A percentile compares a stretch with the other conserved stretches of the same genome.
Evolutionary conservation across 495 filamentous ascomycete species (phyloP).

Genomic region (Tuber calosporum): DNA sequence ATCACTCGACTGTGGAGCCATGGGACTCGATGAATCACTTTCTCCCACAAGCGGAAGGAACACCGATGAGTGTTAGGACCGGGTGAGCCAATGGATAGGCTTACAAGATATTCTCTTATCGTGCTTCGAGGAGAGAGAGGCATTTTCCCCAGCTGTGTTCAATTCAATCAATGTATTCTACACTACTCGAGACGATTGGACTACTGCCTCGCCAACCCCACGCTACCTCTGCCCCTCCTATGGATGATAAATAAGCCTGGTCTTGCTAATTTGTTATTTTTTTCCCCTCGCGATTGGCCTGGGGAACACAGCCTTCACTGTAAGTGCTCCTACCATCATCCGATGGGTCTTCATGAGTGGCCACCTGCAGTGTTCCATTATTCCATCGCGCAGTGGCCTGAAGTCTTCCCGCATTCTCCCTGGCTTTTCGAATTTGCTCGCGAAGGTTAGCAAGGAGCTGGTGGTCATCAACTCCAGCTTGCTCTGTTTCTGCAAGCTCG

Average conservation of each 20-base stretch:
- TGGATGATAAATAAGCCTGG: background rate
- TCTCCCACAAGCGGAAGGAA: background rate
- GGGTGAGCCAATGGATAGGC: background rate
- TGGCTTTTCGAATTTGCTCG: slow-evolving; percentile 15
- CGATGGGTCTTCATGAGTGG: background rate
- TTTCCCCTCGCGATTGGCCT: background rate
- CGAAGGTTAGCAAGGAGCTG: slow-evolving; percentile 8
- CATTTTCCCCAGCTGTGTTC: background rate
- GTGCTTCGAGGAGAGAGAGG: background rate
- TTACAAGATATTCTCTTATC: background rate
- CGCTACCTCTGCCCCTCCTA: background rate
- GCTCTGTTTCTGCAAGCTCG: slow-evolving; percentile 2
- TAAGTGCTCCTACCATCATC: background rate
- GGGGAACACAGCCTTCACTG: background rate
- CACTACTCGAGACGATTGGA: background rate
- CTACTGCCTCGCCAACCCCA: background rate
- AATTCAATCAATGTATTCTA: background rate
- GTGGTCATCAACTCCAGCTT: background rate
- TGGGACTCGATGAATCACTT: background rate
- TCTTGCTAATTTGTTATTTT: background rate
- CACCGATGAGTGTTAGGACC: background rate
- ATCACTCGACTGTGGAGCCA: slow-evolving; percentile 10
- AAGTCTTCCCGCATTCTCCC: slow-evolving; percentile 6
- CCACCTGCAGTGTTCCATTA: background rate
- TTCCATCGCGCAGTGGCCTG: background rate